A percentile compares a stretch with the other conserved stretches of the same genome.
Evolutionary conservation across 306 rosid genomes (phyloP).

Genomic region (Vigna nakashimae): DNA sequence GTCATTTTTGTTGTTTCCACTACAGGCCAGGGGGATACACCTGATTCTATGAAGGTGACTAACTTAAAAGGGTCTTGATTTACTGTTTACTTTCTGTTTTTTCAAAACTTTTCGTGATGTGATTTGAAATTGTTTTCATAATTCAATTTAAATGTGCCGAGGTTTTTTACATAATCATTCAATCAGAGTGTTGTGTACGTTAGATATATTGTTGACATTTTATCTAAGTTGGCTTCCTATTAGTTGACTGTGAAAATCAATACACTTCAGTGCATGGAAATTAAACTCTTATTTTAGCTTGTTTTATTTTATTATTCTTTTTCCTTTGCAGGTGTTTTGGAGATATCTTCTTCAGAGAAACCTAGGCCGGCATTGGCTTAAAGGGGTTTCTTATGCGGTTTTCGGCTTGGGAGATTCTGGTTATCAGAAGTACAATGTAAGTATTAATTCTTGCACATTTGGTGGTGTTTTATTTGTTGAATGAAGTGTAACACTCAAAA

Average conservation of each 20-base stretch:
- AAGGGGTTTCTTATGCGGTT: conserved; percentile 74
- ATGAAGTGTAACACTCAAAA: not conserved
- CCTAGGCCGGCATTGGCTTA: conserved; percentile 74
- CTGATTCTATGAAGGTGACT: conserved; percentile 88
- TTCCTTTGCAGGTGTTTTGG: conserved; percentile 80
- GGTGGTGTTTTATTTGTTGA: conserved; percentile 19
- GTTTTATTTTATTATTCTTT: conserved; percentile 35
- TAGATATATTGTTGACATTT: not conserved
- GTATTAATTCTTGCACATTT: conserved; percentile 19
- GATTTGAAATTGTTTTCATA: not conserved
- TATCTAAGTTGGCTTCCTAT: not conserved
- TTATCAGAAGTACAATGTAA: conserved; percentile 89
- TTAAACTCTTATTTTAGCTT: conserved; percentile 3
- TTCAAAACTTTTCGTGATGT: not conserved
- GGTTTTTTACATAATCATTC: not conserved
- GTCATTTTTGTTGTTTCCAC: conserved; percentile 91
- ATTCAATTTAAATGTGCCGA: not conserved
- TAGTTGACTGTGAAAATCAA: not conserved
- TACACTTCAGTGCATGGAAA: not conserved
- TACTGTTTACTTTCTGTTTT: not conserved
- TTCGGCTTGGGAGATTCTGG: conserved; percentile 96
- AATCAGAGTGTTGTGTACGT: not conserved
- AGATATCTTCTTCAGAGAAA: conserved; percentile 79
- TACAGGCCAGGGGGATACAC: conserved; percentile 96
- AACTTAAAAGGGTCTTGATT: not conserved